These are phyloP conservation scores for Gilbertella persicaria DNA, from an alignment of 371 early-diverging fungal species.

Conservation along the genomic window DNA sequence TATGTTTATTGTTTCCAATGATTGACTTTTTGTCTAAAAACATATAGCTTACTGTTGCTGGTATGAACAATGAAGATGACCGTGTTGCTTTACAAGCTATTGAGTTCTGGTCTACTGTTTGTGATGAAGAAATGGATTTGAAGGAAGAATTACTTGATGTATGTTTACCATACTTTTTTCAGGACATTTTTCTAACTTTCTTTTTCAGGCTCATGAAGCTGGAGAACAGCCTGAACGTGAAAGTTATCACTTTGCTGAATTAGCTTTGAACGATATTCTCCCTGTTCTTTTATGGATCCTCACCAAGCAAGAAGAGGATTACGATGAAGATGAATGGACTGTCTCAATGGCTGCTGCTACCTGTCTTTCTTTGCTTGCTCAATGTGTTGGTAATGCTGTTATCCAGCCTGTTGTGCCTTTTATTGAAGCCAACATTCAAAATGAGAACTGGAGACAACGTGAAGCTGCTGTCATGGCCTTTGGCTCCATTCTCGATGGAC, in stretches of 20 bases:
- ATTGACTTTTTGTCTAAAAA: conserved; percentile 3
- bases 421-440: conserved; percentile 82
- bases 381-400: conserved; percentile 76
- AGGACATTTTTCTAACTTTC: not conserved
- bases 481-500: conserved; percentile 96
- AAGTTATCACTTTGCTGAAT: conserved; percentile 77
- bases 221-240: conserved; percentile 58
- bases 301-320: conserved; percentile 94
- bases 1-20: not conserved
- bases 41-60: conserved; percentile 78
- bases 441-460: conserved; percentile 87
- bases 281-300: conserved; percentile 87
- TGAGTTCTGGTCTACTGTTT: conserved; percentile 98
- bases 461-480: conserved; percentile 98
- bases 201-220: conserved; percentile 51
- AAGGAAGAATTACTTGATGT: conserved; percentile 51
- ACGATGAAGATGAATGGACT: conserved; percentile 98
- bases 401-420: conserved; percentile 86
- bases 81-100: conserved; percentile 93
- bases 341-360: conserved; percentile 97
- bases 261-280: conserved; percentile 75
- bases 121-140: conserved; percentile 89
- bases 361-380: conserved; percentile 86
- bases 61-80: conserved; percentile 82
- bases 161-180: conserved; percentile 5